phyloP scores from a whole-genome alignment of 2,329 filamentous ascomycete species.

The Neocatenulostroma microsporum region DNA sequence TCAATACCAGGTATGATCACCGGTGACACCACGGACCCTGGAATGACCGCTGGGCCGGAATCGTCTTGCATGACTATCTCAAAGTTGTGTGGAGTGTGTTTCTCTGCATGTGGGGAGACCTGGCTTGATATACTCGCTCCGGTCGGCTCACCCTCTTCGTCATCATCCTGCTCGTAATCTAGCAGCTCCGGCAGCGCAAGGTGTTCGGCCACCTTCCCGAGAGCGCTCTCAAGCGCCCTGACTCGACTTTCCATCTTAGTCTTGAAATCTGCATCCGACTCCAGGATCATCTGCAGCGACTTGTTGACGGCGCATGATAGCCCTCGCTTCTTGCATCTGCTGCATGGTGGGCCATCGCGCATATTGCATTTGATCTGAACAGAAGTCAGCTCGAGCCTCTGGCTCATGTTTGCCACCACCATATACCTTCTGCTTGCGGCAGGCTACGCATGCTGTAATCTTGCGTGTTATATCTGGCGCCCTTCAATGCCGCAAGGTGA shows the following conservation, averaged over 20 bases:
- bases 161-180: constrained; percentile 19
- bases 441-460: constrained; percentile 34
- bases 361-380: constrained; percentile 41
- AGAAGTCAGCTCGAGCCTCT: too few relatives aligned
- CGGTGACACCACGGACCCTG: constrained; percentile 24
- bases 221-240: constrained; percentile 29
- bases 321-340: constrained; percentile 34
- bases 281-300: constrained; percentile 37
- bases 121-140: constrained; percentile 7
- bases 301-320: constrained; percentile 36
- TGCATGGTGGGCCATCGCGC: constrained; percentile 32
- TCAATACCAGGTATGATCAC: constrained; percentile 20
- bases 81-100: constrained; percentile 25
- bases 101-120: constrained; percentile 18
- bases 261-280: constrained; percentile 38
- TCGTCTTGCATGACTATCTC: constrained; percentile 34
- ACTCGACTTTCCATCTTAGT: constrained; percentile 32
- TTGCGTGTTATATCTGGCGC: constrained; percentile 24
- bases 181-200: constrained; percentile 16
- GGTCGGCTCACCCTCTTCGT: constrained; percentile 9
- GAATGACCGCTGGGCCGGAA: constrained; percentile 30
- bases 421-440: constrained; percentile 32
- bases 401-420: too few relatives aligned
- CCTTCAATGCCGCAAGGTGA: too few relatives aligned
- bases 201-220: constrained; percentile 23